Conservation (phyloP, 2,329 filamentous ascomycete genomes). For the Aspergillus ruber region DNA sequence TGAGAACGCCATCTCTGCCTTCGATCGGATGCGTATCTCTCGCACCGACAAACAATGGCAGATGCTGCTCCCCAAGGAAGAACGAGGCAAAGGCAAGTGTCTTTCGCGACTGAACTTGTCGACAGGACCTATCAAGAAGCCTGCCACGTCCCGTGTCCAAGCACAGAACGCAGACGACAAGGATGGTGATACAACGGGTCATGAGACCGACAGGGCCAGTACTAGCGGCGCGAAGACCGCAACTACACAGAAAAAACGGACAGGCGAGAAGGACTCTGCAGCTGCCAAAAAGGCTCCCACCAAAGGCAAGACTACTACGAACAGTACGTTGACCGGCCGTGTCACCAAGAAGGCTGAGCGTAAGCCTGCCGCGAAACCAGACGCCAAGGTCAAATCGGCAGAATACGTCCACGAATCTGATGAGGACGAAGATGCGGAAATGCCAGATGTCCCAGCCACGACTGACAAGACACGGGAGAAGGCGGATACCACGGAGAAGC, state of each 20-base stretch:
- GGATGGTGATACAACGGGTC: slow-evolving; percentile 28
- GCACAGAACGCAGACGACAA: slow-evolving; percentile 33
- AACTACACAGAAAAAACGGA: slow-evolving; percentile 30
- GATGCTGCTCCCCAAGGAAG: slow-evolving; percentile 52
- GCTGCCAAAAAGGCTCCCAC: slow-evolving; percentile 37
- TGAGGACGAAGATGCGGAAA: slow-evolving; percentile 42
- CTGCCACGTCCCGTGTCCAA: slow-evolving; percentile 32
- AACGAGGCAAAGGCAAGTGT: slow-evolving; percentile 56
- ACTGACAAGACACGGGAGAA: slow-evolving; percentile 12
- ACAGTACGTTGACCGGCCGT: slow-evolving; percentile 40
- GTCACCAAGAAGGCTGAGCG: slow-evolving; percentile 42
- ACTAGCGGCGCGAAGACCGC: slow-evolving; percentile 19
- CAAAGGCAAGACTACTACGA: slow-evolving; percentile 45
- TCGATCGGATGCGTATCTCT: slow-evolving; percentile 55
- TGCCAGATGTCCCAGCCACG: slow-evolving; percentile 24
- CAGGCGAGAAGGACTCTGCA: slow-evolving; percentile 33
- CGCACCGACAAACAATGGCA: slow-evolving; percentile 59
- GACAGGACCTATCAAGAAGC: slow-evolving; percentile 34
- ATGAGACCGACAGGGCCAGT: slow-evolving; percentile 31
- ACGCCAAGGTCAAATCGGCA: slow-evolving; percentile 47
- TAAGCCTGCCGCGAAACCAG: slow-evolving; percentile 31
- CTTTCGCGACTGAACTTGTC: slow-evolving; percentile 53
- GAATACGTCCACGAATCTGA: slow-evolving; percentile 50
- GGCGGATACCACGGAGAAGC: slow-evolving; percentile 9
- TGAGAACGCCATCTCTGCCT: slow-evolving; percentile 57